These are phyloP conservation scores for Rutstroemia sp. DNA, from an alignment of 2,329 filamentous ascomycete species.

Conservation along the genomic window DNA sequence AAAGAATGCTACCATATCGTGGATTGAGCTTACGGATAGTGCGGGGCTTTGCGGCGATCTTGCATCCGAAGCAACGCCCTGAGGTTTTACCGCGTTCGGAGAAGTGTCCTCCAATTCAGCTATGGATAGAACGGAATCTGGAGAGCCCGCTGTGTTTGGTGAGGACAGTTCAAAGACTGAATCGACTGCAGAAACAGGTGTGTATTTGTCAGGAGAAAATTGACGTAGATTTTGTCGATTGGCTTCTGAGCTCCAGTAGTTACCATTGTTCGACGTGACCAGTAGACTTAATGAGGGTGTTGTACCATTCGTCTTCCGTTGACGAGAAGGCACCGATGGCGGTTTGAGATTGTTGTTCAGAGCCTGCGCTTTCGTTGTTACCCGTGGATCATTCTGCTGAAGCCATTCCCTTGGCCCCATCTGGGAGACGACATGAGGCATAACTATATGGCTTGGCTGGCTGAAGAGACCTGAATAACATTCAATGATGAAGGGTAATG, in stretches of 20 bases:
- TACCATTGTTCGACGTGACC: conserved; percentile 13
- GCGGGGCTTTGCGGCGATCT: neutral
- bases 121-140: conserved; percentile 15
- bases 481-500: neutral
- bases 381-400: neutral
- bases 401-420: neutral
- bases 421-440: conserved; percentile 8
- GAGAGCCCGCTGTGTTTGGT: conserved; percentile 8
- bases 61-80: neutral
- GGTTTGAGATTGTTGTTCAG: neutral
- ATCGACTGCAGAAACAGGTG: conserved; percentile 21
- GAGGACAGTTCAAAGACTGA: conserved; percentile 21
- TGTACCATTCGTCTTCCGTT: neutral
- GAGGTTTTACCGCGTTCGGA: conserved; percentile 1
- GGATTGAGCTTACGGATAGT: neutral
- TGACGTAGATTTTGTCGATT: conserved; percentile 14
- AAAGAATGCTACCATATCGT: neutral
- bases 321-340: neutral
- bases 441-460: neutral
- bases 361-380: neutral
- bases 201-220: conserved; percentile 13
- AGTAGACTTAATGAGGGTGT: conserved; percentile 12
- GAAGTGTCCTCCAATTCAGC: conserved; percentile 26
- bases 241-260: conserved; percentile 15
- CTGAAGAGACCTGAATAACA: neutral